Conservation (phyloP, 345 rosid genomes). For the Dipteronia dyeriana region DNA sequence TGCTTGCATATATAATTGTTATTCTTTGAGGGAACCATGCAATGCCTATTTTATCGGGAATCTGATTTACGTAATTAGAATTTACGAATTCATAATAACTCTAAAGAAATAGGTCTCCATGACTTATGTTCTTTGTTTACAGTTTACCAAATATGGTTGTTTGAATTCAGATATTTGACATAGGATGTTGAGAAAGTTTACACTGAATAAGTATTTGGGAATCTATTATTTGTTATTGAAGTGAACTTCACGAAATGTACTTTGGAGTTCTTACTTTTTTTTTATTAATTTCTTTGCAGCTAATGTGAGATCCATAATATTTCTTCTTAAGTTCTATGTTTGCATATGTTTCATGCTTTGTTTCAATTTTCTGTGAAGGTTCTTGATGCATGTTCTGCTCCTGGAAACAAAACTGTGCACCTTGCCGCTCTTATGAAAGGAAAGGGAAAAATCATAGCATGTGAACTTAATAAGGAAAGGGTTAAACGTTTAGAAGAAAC, state of each 20-base stretch:
- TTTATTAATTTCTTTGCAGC: neutral
- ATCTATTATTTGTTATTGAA: neutral
- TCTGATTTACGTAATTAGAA: neutral
- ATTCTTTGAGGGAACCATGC: neutral
- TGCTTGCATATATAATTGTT: neutral
- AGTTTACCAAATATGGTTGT: too few species aligned
- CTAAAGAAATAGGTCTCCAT: neutral
- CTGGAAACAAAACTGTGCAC: constrained; percentile 96
- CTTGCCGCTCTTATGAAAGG: constrained; percentile 93
- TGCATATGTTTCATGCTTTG: too few species aligned
- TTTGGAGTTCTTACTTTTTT: constrained; percentile 9
- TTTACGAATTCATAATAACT: neutral
- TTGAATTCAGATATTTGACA: too few species aligned
- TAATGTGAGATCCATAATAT: neutral
- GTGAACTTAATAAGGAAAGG: constrained; percentile 76
- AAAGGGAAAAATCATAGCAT: constrained; percentile 71
- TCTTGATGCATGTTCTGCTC: constrained; percentile 97
- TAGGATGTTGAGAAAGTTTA: neutral
- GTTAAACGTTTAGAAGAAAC: constrained; percentile 69
- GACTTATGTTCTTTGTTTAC: neutral
- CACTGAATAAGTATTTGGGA: neutral
- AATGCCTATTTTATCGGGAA: neutral
- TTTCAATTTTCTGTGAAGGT: constrained; percentile 56
- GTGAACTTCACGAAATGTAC: neutral
- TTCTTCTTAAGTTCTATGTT: constrained; percentile 17